Evolutionary conservation across 1,284 basidiomycete genomes (phyloP), one percentile per base, ranked within the genome.

Genomic region (Cutaneotrichosporon sp.): DNA sequence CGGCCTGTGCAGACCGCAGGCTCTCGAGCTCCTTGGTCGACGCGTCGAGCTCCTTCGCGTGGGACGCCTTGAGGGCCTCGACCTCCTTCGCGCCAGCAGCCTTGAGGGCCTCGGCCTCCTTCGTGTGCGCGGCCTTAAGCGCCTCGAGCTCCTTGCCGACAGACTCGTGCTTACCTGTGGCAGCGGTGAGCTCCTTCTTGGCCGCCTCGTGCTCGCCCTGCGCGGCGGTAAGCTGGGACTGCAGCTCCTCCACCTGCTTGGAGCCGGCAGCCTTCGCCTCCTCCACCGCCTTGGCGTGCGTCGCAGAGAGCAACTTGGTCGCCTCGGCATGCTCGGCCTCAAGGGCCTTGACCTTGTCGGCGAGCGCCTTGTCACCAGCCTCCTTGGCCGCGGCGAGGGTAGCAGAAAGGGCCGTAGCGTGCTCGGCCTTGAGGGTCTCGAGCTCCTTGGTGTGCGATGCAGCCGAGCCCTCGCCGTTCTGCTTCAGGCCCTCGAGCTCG

Each of bases 291-390:
- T 56, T 45, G 52, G 25, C 43, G 20, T 34, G 54, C 24, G 22
- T 45, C 13, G 51, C 53, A 11, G 52, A 36, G 36, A 58, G 56
- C 43, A 47, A 29, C 25, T 47, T 22, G 27, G 43, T 38, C 24
- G 56, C 56, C 18, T 31, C 42, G 53, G 66, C 65, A 46, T 74
- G 72, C 7, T 60, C 49, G n/a, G 67, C 62, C n/a, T 62, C 56
- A 11, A 71, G 54, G 2, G 66, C 56, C 45, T 71, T 66, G 33
- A 74, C 52, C 59, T 72, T 72, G 10, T 68, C 63, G 18, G 56
- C 36, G 50, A 72, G 72, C 2, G 68, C 63, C 25, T 60, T 58
- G 2, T 57, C 42, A 11, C 68, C 54, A 14, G 59, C 52, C 60
- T 68, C 58, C 38, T 68, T 63, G 1, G 60, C 46, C 33, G 64